These are phyloP conservation scores for Coix lacrymajobi DNA, from an alignment of 176 grass and related monocot genomes.

Conservation along the genomic window DNA sequence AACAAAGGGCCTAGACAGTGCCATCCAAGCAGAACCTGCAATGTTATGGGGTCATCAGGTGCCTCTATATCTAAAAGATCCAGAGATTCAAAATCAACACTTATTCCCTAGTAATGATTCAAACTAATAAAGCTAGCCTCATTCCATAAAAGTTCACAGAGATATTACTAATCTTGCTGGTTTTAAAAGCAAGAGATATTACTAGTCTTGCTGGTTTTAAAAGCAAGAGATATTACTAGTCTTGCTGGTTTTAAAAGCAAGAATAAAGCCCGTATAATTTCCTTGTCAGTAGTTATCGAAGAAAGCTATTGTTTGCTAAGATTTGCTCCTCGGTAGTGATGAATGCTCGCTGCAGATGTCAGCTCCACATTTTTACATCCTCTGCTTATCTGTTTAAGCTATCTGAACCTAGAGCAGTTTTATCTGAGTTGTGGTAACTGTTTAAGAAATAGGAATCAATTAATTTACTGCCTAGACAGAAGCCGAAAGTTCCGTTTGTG, in stretches of 20 bases:
- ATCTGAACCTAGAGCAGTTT: neutral
- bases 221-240: neutral
- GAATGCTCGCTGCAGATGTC: neutral
- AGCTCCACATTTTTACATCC: neutral
- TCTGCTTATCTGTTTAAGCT: slow-evolving; percentile 7
- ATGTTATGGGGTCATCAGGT: neutral
- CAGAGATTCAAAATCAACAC: neutral
- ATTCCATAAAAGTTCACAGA: neutral
- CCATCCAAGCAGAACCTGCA: slow-evolving; percentile 76
- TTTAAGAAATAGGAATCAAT: neutral
- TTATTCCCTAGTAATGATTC: neutral
- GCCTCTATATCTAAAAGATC: neutral
- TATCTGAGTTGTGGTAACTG: neutral
- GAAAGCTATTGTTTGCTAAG: neutral
- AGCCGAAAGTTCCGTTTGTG: neutral
- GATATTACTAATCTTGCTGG: neutral
- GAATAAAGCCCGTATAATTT: neutral
- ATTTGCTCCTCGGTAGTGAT: neutral
- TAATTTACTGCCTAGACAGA: neutral
- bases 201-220: neutral
- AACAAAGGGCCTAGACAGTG: slow-evolving; percentile 46
- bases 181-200: too few relatives aligned
- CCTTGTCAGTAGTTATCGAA: neutral
- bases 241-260: neutral
- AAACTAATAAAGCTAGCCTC: neutral